Percentiles rank a stretch among this genome's conserved stretches.
Conservation (phyloP, 164 flowering plant genomes). For the Vitis cinerea region DNA sequence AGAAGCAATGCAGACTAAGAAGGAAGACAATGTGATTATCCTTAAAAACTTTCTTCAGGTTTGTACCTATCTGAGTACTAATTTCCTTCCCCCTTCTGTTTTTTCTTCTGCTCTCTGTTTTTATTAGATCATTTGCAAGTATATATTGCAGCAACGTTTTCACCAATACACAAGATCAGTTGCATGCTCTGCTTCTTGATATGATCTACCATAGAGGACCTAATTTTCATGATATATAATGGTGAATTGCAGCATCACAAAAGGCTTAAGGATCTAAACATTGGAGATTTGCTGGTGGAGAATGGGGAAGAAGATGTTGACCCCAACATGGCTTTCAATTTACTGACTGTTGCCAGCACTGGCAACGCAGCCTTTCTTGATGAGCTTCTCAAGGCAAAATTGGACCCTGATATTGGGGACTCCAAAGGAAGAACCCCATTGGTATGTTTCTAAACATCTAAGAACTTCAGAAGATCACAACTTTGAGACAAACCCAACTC, state of each 20-base stretch:
- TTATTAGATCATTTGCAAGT: background rate
- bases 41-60: constrained; percentile 83
- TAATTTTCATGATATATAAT: background rate
- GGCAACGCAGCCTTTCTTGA: constrained; percentile 79
- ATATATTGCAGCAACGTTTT: too few species aligned
- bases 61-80: background rate
- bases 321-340: constrained; percentile 39
- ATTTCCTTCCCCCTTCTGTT: background rate
- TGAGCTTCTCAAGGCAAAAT: constrained; percentile 70
- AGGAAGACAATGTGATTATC: constrained; percentile 56
- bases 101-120: background rate
- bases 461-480: too few species aligned
- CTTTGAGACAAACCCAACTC: too few species aligned
- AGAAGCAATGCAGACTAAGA: constrained; percentile 64
- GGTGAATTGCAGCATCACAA: constrained; percentile 57
- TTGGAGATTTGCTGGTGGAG: constrained; percentile 47
- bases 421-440: constrained; percentile 77
- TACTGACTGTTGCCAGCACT: constrained; percentile 57
- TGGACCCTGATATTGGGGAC: constrained; percentile 74
- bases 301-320: constrained; percentile 41
- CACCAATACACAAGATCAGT: background rate
- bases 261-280: constrained; percentile 44
- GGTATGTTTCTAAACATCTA: constrained; percentile 36
- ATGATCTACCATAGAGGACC: too few species aligned
- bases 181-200: background rate